Evolutionary conservation across 1,284 basidiomycete species (phyloP).

Genomic region (Meira miltonrushii): DNA sequence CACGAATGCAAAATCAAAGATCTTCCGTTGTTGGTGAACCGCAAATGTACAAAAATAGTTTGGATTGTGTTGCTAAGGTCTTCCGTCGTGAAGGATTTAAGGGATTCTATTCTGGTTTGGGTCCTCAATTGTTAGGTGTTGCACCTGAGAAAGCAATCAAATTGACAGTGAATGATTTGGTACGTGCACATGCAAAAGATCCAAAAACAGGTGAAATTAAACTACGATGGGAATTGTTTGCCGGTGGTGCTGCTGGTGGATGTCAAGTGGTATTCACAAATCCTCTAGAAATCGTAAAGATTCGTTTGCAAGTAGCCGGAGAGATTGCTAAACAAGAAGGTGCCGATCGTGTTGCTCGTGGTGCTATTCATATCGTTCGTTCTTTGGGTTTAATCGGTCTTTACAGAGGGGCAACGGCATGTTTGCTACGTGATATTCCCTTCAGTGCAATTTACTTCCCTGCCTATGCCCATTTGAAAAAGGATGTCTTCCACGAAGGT

Average conservation of each 20-base stretch:
- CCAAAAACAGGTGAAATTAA: constrained; percentile 90
- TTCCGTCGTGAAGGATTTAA: constrained; percentile 82
- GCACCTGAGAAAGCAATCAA: constrained; percentile 98
- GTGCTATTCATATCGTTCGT: constrained; percentile 85
- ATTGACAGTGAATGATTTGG: constrained; percentile 83
- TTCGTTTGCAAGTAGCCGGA: constrained; percentile 91
- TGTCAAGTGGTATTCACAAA: constrained; percentile 99
- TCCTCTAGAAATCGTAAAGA: constrained; percentile 81
- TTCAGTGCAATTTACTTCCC: constrained; percentile 60
- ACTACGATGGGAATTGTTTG: constrained; percentile 77
- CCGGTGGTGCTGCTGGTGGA: constrained; percentile 88
- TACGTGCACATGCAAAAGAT: constrained; percentile 77
- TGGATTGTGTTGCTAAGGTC: constrained; percentile 88
- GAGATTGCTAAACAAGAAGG: constrained; percentile 73
- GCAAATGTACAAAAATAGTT: constrained; percentile 50
- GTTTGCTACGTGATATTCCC: constrained; percentile 81
- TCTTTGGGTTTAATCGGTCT: constrained; percentile 86
- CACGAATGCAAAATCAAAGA: constrained; percentile 84
- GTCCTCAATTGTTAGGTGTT: constrained; percentile 92
- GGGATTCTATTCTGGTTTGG: constrained; percentile 91
- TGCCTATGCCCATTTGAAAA: constrained; percentile 66
- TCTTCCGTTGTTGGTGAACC: constrained; percentile 49
- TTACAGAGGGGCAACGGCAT: constrained; percentile 84
- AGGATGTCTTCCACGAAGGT: constrained; percentile 91
- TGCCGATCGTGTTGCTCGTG: constrained; percentile 70